Evolutionary conservation across 2,329 filamentous ascomycete genomes (phyloP).

Genomic region (Fusarium concolor): DNA sequence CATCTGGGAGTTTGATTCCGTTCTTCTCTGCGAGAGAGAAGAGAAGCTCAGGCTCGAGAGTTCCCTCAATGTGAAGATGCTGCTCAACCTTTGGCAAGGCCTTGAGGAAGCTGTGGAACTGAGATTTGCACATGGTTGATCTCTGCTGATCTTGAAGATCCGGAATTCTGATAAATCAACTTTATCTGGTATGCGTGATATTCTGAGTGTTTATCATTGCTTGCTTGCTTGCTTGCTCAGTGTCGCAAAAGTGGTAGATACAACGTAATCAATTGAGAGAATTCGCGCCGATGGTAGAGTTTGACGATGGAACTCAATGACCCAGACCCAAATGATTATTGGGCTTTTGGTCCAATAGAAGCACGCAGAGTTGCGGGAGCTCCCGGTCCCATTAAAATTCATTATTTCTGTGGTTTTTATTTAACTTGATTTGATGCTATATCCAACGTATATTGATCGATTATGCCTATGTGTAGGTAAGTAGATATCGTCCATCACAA

Average conservation of each 20-base stretch:
- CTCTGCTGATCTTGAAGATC: neutral
- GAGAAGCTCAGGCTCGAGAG: conserved; percentile 75
- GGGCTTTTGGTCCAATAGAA: conserved; percentile 25
- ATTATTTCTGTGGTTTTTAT: conserved; percentile 5
- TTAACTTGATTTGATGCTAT: neutral
- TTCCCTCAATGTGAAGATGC: conserved; percentile 83
- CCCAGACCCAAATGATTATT: conserved; percentile 9
- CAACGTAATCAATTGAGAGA: neutral
- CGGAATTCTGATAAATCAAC: neutral
- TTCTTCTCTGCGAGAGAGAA: conserved; percentile 77
- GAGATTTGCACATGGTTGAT: conserved; percentile 63
- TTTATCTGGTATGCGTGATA: neutral
- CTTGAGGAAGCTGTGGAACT: conserved; percentile 67
- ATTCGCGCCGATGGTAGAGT: conserved; percentile 12
- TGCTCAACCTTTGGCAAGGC: conserved; percentile 84
- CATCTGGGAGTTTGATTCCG: conserved; percentile 69
- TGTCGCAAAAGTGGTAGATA: neutral
- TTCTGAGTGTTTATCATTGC: neutral
- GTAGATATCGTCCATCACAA: neutral
- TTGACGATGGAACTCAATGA: conserved; percentile 13
- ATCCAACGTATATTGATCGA: neutral
- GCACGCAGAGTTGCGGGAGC: conserved; percentile 27
- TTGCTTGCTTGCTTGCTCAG: neutral
- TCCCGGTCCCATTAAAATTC: conserved; percentile 27
- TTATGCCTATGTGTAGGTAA: neutral